These are phyloP conservation scores for Corymbia citriodora DNA, from an alignment of 441 rosid species.

Conservation along the genomic window DNA sequence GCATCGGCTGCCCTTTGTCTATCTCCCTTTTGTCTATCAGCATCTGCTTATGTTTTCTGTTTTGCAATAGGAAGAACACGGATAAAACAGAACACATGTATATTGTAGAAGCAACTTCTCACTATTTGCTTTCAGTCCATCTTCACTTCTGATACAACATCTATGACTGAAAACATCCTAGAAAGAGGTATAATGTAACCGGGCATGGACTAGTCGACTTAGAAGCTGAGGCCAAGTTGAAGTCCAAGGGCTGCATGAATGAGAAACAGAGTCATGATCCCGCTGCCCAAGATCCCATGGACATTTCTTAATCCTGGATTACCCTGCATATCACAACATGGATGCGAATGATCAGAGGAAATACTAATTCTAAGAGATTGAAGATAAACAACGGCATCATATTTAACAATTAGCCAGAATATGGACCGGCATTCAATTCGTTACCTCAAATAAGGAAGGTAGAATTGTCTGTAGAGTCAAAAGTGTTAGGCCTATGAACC, in stretches of 20 bases:
- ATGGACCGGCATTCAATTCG: background rate
- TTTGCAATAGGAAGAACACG: background rate
- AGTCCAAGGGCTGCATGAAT: slow-evolving; percentile 75
- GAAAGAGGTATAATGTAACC: background rate
- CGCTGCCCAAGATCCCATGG: slow-evolving; percentile 87
- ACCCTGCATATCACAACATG: slow-evolving; percentile 30
- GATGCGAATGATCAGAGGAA: background rate
- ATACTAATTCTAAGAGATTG: background rate
- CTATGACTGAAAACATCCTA: slow-evolving; percentile 21
- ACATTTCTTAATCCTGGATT: slow-evolving; percentile 73
- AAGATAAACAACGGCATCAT: background rate
- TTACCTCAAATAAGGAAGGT: slow-evolving; percentile 79
- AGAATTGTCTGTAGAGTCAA: slow-evolving; percentile 67
- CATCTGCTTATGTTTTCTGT: background rate
- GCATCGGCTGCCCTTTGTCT: background rate
- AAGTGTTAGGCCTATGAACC: slow-evolving; percentile 64
- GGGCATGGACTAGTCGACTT: background rate
- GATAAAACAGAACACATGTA: background rate
- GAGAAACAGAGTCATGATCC: slow-evolving; percentile 82
- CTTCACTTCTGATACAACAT: background rate
- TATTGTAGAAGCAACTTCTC: background rate
- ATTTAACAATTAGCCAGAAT: background rate
- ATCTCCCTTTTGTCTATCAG: background rate
- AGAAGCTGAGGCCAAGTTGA: slow-evolving; percentile 81
- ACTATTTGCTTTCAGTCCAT: background rate